Conservation (phyloP, 108 stramenopile genomes). For the Mediolabrus comicus region DNA sequence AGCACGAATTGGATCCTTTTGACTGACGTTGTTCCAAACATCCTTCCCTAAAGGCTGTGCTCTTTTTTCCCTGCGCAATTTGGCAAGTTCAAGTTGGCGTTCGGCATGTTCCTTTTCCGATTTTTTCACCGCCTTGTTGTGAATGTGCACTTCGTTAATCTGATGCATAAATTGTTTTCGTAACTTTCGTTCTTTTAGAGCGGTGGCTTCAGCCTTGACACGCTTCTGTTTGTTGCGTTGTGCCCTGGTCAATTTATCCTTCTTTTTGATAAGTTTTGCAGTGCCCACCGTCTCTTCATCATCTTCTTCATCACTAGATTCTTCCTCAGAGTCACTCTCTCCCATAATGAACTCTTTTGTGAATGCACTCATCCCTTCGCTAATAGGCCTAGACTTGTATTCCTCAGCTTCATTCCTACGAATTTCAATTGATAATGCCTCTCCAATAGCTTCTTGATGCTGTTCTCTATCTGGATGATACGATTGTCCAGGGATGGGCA, state of each 20-base stretch:
- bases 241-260: constrained; percentile 77
- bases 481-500: constrained; percentile 78
- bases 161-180: constrained; percentile 61
- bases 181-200: constrained; percentile 47
- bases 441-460: constrained; percentile 67
- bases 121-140: constrained; percentile 44
- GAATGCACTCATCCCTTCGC: constrained; percentile 67
- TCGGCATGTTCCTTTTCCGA: constrained; percentile 15
- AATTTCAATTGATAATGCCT: constrained; percentile 75
- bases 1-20: constrained; percentile 65
- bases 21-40: constrained; percentile 43
- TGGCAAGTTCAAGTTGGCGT: constrained; percentile 27
- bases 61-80: constrained; percentile 30
- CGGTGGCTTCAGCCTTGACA: constrained; percentile 48
- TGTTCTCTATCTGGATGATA: constrained; percentile 75
- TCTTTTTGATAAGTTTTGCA: constrained; percentile 42
- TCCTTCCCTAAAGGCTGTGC: constrained; percentile 54
- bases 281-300: constrained; percentile 30
- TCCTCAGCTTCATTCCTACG: constrained; percentile 65
- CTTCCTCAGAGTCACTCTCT: constrained; percentile 52
- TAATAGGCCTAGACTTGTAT: constrained; percentile 53
- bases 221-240: constrained; percentile 86
- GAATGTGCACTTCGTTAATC: constrained; percentile 44
- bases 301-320: constrained; percentile 52
- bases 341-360: constrained; percentile 62